Conservation (phyloP, 768 basidiomycete genomes). For the Terana coerulea region DNA sequence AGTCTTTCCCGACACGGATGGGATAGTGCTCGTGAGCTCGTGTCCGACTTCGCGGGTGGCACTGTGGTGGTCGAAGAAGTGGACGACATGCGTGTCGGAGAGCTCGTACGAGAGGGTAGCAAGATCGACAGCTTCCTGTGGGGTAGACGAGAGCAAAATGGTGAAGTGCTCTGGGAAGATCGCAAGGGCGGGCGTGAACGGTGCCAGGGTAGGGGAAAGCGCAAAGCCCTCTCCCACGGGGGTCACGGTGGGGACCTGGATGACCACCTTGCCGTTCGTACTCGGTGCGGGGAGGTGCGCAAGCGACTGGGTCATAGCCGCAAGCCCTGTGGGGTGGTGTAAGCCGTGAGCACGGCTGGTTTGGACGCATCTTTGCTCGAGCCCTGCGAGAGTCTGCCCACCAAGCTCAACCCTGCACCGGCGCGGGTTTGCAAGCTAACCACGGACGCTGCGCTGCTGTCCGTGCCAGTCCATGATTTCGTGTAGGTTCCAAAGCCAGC, state of each 20-base stretch:
- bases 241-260: slow-evolving; percentile 80
- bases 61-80: slow-evolving; percentile 87
- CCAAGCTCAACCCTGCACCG: slow-evolving; percentile 77
- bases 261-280: slow-evolving; percentile 61
- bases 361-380: slow-evolving; percentile 63
- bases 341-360: slow-evolving; percentile 67
- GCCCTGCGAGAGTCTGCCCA: slow-evolving; percentile 77
- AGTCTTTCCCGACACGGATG: slow-evolving; percentile 26
- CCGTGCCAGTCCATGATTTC: slow-evolving; percentile 54
- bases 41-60: slow-evolving; percentile 74
- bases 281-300: slow-evolving; percentile 63
- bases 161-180: slow-evolving; percentile 63
- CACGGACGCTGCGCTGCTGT: slow-evolving; percentile 44
- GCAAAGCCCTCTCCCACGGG: slow-evolving; percentile 61
- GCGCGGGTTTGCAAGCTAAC: slow-evolving; percentile 76
- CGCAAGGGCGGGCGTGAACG: slow-evolving; percentile 55
- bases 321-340: slow-evolving; percentile 78
- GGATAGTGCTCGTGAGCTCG: slow-evolving; percentile 37
- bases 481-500: slow-evolving; percentile 76
- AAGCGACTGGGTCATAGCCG: slow-evolving; percentile 79
- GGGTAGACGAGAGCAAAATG: slow-evolving; percentile 78
- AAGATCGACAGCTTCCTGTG: slow-evolving; percentile 79
- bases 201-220: slow-evolving; percentile 74
- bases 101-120: slow-evolving; percentile 73
- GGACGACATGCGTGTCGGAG: slow-evolving; percentile 66